Percentiles rank a stretch among this genome's conserved stretches.
Evolutionary conservation across 139 green algal species (phyloP).

Genomic region (Tetraselmis striata): DNA sequence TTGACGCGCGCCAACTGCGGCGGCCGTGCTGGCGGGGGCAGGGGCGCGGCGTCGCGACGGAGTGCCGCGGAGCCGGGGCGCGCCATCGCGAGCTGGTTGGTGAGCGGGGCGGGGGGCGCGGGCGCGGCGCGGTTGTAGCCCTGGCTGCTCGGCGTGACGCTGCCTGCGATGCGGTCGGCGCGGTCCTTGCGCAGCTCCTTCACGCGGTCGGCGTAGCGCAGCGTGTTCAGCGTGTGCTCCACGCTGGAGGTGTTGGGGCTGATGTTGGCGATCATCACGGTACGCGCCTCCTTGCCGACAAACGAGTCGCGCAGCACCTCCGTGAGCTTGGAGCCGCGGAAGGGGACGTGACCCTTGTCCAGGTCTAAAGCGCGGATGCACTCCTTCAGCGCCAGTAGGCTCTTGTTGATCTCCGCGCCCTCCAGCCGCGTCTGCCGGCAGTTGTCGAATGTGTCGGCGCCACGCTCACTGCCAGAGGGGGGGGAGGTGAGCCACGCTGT

Average conservation of each 20-base stretch:
- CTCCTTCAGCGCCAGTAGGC: slow-evolving; percentile 91
- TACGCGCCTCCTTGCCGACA: slow-evolving; percentile 38
- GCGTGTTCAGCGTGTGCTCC: slow-evolving; percentile 98
- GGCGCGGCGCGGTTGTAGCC: slow-evolving; percentile 19
- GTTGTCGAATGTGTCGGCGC: slow-evolving; percentile 96
- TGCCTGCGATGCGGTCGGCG: slow-evolving; percentile 40
- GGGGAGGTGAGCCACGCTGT: no score
- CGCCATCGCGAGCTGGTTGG: not conserved
- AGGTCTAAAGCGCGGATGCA: slow-evolving; percentile 87
- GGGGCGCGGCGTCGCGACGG: not conserved
- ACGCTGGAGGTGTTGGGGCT: slow-evolving; percentile 74
- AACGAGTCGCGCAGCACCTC: slow-evolving; percentile 73
- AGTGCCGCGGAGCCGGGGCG: not conserved
- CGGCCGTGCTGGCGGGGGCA: no score
- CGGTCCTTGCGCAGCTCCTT: slow-evolving; percentile 81
- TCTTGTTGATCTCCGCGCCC: slow-evolving; percentile 99
- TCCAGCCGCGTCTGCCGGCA: slow-evolving; percentile 78
- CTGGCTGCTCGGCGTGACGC: slow-evolving; percentile 48
- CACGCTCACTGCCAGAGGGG: slow-evolving; percentile 90
- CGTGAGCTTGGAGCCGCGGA: slow-evolving; percentile 90
- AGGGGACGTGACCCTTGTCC: slow-evolving; percentile 89
- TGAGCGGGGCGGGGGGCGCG: not conserved
- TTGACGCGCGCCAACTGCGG: not conserved
- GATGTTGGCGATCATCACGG: slow-evolving; percentile 94
- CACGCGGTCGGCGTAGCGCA: slow-evolving; percentile 95